phyloP scores from a whole-genome alignment of 768 basidiomycete species.

The Coprinopsis marcescibilis region DNA sequence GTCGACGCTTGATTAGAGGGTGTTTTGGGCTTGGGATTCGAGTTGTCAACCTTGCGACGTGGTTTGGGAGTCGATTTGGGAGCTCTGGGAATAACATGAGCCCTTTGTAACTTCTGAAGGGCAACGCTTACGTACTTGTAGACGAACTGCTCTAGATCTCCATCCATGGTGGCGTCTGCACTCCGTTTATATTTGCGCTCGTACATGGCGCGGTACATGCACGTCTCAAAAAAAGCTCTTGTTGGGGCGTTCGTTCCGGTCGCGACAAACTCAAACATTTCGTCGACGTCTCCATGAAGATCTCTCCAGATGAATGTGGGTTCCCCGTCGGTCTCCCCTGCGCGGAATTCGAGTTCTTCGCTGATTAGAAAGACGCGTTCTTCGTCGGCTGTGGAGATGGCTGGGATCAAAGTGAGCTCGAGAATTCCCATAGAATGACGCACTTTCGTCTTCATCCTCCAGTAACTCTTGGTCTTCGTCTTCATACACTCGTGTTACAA shows the following conservation, averaged over 20 bases:
- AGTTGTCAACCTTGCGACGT: constrained; percentile 25
- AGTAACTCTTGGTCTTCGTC: constrained; percentile 94
- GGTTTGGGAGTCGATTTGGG: constrained; percentile 21
- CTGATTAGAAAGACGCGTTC: constrained; percentile 90
- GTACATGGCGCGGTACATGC: constrained; percentile 95
- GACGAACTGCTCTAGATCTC: constrained; percentile 73
- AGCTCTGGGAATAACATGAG: constrained; percentile 23
- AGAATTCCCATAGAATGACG: no score
- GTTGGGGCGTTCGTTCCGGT: constrained; percentile 75
- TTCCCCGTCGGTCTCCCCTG: constrained; percentile 67
- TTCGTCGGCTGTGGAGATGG: constrained; percentile 97
- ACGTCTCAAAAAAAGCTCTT: constrained; percentile 84
- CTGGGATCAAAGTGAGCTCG: no score
- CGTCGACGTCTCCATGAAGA: constrained; percentile 85
- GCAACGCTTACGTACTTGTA: constrained; percentile 56
- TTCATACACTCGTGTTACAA: constrained; percentile 94
- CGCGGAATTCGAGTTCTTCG: constrained; percentile 82
- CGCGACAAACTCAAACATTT: constrained; percentile 90
- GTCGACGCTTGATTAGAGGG: background rate
- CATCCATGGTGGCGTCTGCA: constrained; percentile 62
- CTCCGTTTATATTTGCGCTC: constrained; percentile 81
- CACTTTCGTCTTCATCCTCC: constrained; percentile 90
- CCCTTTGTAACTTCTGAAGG: background rate
- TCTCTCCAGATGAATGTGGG: constrained; percentile 90
- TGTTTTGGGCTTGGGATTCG: constrained; percentile 11